Conservation (phyloP, 108 stramenopile genomes). For the Skeletonema tropicum region DNA sequence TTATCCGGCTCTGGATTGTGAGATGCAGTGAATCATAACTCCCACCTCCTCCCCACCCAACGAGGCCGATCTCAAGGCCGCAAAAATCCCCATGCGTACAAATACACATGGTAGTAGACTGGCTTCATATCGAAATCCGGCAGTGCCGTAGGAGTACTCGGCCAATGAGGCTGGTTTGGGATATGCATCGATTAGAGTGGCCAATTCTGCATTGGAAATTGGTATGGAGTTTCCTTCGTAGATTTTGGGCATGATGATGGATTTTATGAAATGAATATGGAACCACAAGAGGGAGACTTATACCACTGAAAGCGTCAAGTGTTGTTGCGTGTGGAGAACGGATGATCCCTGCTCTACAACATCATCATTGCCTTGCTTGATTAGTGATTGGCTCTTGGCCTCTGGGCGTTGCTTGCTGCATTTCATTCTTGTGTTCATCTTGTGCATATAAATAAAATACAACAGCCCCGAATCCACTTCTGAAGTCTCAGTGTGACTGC, state of each 20-base stretch:
- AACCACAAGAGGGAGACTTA: neutral
- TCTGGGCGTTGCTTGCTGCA: too few species aligned
- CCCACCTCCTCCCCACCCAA: constrained; percentile 65
- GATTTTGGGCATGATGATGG: constrained; percentile 34
- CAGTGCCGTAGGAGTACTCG: constrained; percentile 75
- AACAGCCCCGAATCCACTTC: too few species aligned
- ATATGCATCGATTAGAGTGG: constrained; percentile 36
- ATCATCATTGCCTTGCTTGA: too few species aligned
- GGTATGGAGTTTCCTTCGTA: constrained; percentile 34
- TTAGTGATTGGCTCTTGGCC: too few species aligned
- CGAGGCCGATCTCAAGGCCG: constrained; percentile 52
- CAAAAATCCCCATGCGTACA: constrained; percentile 71
- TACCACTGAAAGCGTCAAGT: too few species aligned
- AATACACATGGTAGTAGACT: constrained; percentile 62
- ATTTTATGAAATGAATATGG: neutral
- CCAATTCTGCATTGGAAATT: constrained; percentile 27
- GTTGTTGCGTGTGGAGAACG: too few species aligned
- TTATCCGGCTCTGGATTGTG: constrained; percentile 96
- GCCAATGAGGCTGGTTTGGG: constrained; percentile 38
- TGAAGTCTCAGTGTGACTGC: too few species aligned
- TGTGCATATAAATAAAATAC: too few species aligned
- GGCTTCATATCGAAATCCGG: constrained; percentile 79
- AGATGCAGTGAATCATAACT: constrained; percentile 98
- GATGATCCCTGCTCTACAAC: too few species aligned
- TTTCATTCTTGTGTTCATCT: too few species aligned